A percentile compares a stretch with the other conserved stretches of the same genome.
phyloP scores from a whole-genome alignment of 2,329 filamentous ascomycete genomes.

The Trichoderma polysporum region DNA sequence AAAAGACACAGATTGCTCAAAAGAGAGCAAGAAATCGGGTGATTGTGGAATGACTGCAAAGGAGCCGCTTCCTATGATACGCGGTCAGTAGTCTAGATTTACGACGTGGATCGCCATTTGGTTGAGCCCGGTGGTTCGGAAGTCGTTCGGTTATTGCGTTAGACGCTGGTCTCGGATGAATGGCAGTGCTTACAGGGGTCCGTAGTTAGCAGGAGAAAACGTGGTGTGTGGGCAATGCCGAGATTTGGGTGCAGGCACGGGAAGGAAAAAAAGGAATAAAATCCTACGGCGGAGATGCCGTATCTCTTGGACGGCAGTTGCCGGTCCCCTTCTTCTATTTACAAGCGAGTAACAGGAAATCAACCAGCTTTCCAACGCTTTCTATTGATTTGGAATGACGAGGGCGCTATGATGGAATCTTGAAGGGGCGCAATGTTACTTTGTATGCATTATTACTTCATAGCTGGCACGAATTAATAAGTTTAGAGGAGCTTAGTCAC shows the following conservation, averaged over 20 bases:
- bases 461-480: background rate
- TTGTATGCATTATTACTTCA: constrained; percentile 4
- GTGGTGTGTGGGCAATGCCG: background rate
- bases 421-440: background rate
- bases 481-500: background rate
- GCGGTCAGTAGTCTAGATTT: background rate
- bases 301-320: background rate
- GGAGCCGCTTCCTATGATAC: background rate
- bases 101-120: background rate
- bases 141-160: constrained; percentile 18
- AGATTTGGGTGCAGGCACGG: background rate
- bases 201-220: background rate
- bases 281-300: background rate
- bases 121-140: constrained; percentile 8
- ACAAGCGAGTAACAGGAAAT: too few relatives aligned
- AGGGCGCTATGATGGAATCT: background rate
- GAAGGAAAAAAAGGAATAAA: background rate
- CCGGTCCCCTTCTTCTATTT: background rate
- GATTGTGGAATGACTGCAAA: constrained; percentile 8
- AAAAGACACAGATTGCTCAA: background rate
- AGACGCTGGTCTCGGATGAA: constrained; percentile 8
- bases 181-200: background rate
- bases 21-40: background rate
- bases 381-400: constrained; percentile 1
- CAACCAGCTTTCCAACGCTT: background rate